Conservation (phyloP, 192 early-diverging fungal genomes). For the Coemansia sp. region DNA sequence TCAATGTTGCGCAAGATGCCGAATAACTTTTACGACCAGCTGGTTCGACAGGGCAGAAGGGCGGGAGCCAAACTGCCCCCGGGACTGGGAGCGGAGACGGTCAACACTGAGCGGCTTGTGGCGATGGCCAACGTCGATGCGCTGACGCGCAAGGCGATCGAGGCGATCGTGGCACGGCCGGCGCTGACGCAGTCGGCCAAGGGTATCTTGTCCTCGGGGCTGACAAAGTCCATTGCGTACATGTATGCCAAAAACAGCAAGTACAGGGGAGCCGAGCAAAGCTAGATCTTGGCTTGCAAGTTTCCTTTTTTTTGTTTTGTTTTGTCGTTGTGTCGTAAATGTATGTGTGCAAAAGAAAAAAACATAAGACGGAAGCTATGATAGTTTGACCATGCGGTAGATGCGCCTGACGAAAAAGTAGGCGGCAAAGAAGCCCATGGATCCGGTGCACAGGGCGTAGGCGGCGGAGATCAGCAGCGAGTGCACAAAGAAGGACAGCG, state of each 20-base stretch:
- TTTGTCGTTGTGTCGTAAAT: not conserved
- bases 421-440: constrained; percentile 53
- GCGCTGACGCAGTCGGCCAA: constrained; percentile 90
- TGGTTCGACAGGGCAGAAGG: constrained; percentile 50
- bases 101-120: constrained; percentile 37
- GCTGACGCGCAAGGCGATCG: constrained; percentile 54
- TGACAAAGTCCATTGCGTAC: constrained; percentile 63
- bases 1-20: constrained; percentile 80
- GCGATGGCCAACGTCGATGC: constrained; percentile 33
- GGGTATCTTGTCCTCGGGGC: constrained; percentile 87
- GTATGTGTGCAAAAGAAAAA: not conserved
- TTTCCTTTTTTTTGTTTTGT: not conserved
- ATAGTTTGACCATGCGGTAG: constrained; percentile 44
- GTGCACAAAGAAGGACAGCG: constrained; percentile 74
- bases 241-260: constrained; percentile 55
- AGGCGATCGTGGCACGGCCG: constrained; percentile 69
- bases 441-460: constrained; percentile 55
- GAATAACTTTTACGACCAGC: constrained; percentile 66
- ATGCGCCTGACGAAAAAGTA: constrained; percentile 50
- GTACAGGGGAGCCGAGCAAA: constrained; percentile 8
- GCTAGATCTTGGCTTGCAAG: not conserved
- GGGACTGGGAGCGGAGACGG: constrained; percentile 23
- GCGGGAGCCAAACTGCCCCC: constrained; percentile 33
- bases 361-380: not conserved
- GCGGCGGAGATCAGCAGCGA: constrained; percentile 65